Evolutionary conservation across 495 filamentous ascomycete genomes (phyloP).

Genomic region (Xylaria acuta): DNA sequence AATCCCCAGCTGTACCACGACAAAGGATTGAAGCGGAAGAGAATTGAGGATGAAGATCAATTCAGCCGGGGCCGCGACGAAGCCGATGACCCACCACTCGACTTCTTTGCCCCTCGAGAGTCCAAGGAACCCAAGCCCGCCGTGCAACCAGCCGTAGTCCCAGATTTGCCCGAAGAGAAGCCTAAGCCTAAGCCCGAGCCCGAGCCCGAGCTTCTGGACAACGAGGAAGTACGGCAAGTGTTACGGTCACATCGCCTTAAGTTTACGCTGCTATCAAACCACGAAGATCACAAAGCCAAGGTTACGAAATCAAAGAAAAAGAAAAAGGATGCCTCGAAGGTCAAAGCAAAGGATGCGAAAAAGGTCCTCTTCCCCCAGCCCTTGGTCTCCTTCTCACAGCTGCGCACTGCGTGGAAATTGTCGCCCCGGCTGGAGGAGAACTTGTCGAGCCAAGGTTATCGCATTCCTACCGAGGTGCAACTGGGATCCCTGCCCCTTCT

Average conservation of each 20-base stretch:
- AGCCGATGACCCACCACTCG: constrained; percentile 47
- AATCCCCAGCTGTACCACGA: constrained; percentile 61
- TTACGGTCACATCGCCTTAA: constrained; percentile 87
- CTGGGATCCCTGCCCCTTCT: constrained; percentile 83
- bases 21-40: constrained; percentile 58
- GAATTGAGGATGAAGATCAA: constrained; percentile 40
- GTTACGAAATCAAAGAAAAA: constrained; percentile 47
- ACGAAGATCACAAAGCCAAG: constrained; percentile 36
- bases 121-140: constrained; percentile 29
- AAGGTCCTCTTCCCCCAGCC: constrained; percentile 76
- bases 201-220: constrained; percentile 46
- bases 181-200: constrained; percentile 34
- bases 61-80: constrained; percentile 34
- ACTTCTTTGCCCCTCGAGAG: constrained; percentile 56
- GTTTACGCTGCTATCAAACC: constrained; percentile 68
- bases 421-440: constrained; percentile 76
- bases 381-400: constrained; percentile 74
- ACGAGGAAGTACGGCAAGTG: constrained; percentile 75
- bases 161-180: constrained; percentile 29
- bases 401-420: constrained; percentile 72
- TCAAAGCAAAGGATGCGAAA: constrained; percentile 55
- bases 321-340: constrained; percentile 46
- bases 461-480: constrained; percentile 90
- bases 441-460: constrained; percentile 81
- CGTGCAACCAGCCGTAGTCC: constrained; percentile 22